Evolutionary conservation across 179 eudicot species (phyloP), one percentile per base, ranked within the genome.

Genomic region (Carnegiea gigantea): DNA sequence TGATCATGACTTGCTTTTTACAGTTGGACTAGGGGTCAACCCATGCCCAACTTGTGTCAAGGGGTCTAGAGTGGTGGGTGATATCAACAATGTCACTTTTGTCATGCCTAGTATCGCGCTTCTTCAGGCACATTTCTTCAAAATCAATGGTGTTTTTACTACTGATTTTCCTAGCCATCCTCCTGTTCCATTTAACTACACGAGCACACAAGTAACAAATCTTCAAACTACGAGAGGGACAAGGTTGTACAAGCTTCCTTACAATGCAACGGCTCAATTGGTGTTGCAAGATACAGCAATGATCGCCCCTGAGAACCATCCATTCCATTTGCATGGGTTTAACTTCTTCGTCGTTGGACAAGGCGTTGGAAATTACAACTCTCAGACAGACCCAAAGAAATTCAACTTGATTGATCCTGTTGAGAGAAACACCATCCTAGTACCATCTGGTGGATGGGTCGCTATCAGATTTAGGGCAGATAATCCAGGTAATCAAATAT

Each of bases 401-500:
- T 93, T 95, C 72, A 95, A 93, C 81, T 89, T 93, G 21, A 91
- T 93, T 9, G 97, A 95, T 75, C 98, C 97, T 1, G 98, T 95
- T 12, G 96, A 93, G 81, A 93, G 97, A 82, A 93, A 95, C 82
- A 95, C 97, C 0, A 80, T 90, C 15, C 91, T 91, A 15, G 98
- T 92, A 9, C 98, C 97, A 2, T 81, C 97, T 13, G 97, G 94
- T 64, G 98, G 97, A 62, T 95, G 98, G 97, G 78, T 84, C 2
- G 95, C 98, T 38, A 90, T 94, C 6, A 83, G 97, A 80, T 94
- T 91, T 78, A 73, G 82, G 48, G 97, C 98, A 1, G 94, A 95
- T 82, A 92, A 92, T 87, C 97, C 96, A 84, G 95, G 44, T 40
- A 40, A 3, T 40, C 44, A 40, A 40, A 2, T 40, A 40, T 7